A percentile compares a stretch with the other conserved stretches of the same genome.
Conservation (phyloP, 176 grass and related monocot genomes). For the Oropetium thomaeum region DNA sequence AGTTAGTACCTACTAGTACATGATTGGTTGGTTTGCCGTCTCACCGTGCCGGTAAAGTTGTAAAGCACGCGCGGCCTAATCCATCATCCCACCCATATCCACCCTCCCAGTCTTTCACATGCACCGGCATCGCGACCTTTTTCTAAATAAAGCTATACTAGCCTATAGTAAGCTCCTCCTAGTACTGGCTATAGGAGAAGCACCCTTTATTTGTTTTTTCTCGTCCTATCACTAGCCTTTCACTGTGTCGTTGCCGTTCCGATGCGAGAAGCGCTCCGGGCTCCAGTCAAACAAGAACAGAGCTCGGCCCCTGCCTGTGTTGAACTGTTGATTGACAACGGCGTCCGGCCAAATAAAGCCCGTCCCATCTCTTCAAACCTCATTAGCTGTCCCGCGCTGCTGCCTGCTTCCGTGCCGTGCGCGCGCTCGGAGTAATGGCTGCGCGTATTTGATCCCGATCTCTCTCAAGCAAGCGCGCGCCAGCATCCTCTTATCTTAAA, state of each 20-base stretch:
- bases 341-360: conserved; percentile 28
- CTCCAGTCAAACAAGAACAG: conserved; percentile 27
- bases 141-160: conserved; percentile 11
- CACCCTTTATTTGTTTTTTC: conserved; percentile 19
- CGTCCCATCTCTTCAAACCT: conserved; percentile 32
- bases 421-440: conserved; percentile 46
- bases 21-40: conserved; percentile 4
- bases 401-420: too few relatives aligned
- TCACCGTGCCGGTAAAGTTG: conserved; percentile 23
- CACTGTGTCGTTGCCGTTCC: neutral
- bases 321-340: neutral
- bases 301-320: neutral
- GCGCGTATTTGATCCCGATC: conserved; percentile 34
- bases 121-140: neutral
- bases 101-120: neutral
- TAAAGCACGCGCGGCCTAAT: conserved; percentile 29
- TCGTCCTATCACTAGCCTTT: neutral
- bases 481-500: conserved; percentile 20
- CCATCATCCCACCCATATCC: neutral
- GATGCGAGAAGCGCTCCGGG: neutral
- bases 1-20: too few relatives aligned
- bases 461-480: neutral
- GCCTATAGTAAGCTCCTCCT: too few relatives aligned
- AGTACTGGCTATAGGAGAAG: neutral
- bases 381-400: conserved; percentile 29